Evolutionary conservation across 345 rosid species (phyloP).

Genomic region (Populus simonii): DNA sequence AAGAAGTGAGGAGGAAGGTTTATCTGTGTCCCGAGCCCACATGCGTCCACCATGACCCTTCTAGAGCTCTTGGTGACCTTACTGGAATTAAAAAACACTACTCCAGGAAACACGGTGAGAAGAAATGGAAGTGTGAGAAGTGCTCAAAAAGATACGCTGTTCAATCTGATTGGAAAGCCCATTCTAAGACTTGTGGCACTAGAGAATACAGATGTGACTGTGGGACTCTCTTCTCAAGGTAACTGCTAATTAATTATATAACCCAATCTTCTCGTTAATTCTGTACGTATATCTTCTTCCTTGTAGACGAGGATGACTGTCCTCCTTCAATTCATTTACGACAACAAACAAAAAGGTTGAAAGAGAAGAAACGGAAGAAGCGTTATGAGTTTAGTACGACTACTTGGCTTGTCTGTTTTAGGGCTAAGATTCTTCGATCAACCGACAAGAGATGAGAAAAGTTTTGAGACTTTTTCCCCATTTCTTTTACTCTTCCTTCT

Average conservation of each 20-base stretch:
- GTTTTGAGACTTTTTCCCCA: neutral
- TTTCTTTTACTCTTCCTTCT: neutral
- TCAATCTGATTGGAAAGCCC: conserved; percentile 88
- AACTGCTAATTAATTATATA: conserved; percentile 1
- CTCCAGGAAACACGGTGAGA: conserved; percentile 76
- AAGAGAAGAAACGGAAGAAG: neutral
- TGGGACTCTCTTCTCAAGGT: conserved; percentile 85
- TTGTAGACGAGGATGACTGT: neutral
- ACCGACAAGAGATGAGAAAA: neutral
- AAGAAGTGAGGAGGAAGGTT: conserved; percentile 75
- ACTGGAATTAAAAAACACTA: conserved; percentile 83
- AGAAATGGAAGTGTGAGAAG: conserved; percentile 85
- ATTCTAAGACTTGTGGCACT: conserved; percentile 78
- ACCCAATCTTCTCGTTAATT: neutral
- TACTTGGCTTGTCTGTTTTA: neutral
- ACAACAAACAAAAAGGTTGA: neutral
- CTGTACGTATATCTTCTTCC: neutral
- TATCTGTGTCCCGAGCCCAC: conserved; percentile 85
- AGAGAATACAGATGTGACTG: conserved; percentile 77
- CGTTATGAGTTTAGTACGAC: neutral
- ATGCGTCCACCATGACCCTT: conserved; percentile 83
- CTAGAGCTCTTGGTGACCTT: conserved; percentile 79
- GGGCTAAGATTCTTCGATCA: conserved; percentile 7
- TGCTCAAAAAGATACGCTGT: conserved; percentile 76
- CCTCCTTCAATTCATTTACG: neutral